Percentiles rank a stretch among this genome's conserved stretches.
phyloP scores from a whole-genome alignment of 345 rosid genomes.

The Hibiscus trionum region DNA sequence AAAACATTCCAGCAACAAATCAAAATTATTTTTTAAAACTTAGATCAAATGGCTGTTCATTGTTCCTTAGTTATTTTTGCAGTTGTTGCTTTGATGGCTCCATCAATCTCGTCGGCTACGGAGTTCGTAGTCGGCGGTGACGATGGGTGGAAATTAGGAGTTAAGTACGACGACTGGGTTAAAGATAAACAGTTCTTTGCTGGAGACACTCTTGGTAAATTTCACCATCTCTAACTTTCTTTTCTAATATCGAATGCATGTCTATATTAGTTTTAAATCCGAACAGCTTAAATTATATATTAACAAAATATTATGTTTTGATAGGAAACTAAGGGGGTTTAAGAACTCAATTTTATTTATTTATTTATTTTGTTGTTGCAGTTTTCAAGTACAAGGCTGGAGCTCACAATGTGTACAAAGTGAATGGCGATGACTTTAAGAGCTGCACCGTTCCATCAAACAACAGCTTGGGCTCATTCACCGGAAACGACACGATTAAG shows the following conservation, averaged over 20 bases:
- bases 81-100: not conserved
- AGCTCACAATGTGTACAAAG: conserved; percentile 2
- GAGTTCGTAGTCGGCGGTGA: not conserved
- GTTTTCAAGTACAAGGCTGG: not conserved
- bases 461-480: not conserved
- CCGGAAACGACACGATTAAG: not conserved
- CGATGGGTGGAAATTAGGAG: not conserved
- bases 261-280: too few species aligned
- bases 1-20: not conserved
- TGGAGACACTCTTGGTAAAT: not conserved
- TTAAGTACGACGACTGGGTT: not conserved
- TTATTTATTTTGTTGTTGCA: not conserved
- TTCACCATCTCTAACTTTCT: too few species aligned
- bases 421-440: not conserved
- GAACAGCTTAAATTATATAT: too few species aligned
- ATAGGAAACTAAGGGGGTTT: too few species aligned
- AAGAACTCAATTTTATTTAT: not conserved
- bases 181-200: not conserved
- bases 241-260: too few species aligned
- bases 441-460: not conserved
- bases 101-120: not conserved
- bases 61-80: not conserved
- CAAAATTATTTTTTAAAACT: not conserved
- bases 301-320: too few species aligned
- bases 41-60: not conserved